These are phyloP conservation scores for Drechslerella stenobrocha DNA, from an alignment of 2,329 filamentous ascomycete genomes.

Conservation along the genomic window DNA sequence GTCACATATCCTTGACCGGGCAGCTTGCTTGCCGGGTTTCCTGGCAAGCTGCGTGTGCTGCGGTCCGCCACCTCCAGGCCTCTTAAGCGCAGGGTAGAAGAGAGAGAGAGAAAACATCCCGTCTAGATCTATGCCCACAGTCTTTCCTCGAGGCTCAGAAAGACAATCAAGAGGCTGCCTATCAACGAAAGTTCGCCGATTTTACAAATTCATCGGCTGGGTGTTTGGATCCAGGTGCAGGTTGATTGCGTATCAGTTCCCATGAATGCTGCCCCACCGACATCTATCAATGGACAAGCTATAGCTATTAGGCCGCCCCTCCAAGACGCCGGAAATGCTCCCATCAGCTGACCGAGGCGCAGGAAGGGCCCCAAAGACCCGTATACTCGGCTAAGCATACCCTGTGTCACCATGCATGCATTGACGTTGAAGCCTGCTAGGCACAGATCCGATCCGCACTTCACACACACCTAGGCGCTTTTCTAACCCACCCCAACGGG, in stretches of 20 bases:
- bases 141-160: background rate
- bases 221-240: no score
- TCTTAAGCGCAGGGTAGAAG: background rate
- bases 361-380: background rate
- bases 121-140: background rate
- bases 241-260: background rate
- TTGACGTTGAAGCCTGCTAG: constrained; percentile 3
- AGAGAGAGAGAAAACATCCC: background rate
- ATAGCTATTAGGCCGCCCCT: background rate
- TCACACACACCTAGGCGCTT: background rate
- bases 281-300: no score
- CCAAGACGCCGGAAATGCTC: background rate
- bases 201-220: background rate
- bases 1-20: background rate
- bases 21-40: background rate
- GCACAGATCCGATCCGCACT: background rate
- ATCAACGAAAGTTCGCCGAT: background rate
- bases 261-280: background rate
- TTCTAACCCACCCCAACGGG: background rate
- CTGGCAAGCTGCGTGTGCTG: no score
- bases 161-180: background rate
- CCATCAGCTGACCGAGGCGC: background rate
- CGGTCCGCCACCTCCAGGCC: no score
- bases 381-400: background rate
- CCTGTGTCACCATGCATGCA: constrained; percentile 7